Evolutionary conservation across 2,329 filamentous ascomycete genomes (phyloP).

Genomic region (Apiospora kogelbergensis): DNA sequence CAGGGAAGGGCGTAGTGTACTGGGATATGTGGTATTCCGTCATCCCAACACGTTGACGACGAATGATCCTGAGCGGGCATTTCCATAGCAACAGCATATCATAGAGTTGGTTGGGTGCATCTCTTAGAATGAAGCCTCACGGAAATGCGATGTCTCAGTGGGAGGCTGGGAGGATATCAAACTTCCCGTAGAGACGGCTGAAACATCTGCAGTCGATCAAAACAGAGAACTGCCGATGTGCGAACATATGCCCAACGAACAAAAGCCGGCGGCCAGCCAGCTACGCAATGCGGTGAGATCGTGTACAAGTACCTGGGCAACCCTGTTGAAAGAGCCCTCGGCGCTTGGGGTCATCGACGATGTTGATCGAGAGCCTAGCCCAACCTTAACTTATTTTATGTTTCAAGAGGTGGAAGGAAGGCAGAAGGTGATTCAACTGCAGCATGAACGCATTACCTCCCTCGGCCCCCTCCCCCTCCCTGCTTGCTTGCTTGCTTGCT

Average conservation of each 20-base stretch:
- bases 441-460: background rate
- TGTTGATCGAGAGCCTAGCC: background rate
- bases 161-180: background rate
- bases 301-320: background rate
- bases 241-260: background rate
- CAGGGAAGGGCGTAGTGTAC: background rate
- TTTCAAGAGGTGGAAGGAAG: background rate
- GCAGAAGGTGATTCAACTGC: background rate
- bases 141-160: background rate
- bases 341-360: background rate
- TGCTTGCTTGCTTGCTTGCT: background rate
- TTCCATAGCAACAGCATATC: background rate
- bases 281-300: background rate
- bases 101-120: background rate
- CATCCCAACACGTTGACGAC: background rate
- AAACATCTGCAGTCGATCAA: background rate
- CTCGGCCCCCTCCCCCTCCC: background rate
- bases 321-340: too few species aligned
- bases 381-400: background rate
- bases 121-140: background rate
- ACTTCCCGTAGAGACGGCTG: background rate
- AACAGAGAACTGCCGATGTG: background rate
- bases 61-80: background rate
- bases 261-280: background rate
- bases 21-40: background rate